A percentile compares a stretch with the other conserved stretches of the same genome.
Evolutionary conservation across 2,329 filamentous ascomycete genomes (phyloP).

Genomic region (Davidsoniella eucalypti): DNA sequence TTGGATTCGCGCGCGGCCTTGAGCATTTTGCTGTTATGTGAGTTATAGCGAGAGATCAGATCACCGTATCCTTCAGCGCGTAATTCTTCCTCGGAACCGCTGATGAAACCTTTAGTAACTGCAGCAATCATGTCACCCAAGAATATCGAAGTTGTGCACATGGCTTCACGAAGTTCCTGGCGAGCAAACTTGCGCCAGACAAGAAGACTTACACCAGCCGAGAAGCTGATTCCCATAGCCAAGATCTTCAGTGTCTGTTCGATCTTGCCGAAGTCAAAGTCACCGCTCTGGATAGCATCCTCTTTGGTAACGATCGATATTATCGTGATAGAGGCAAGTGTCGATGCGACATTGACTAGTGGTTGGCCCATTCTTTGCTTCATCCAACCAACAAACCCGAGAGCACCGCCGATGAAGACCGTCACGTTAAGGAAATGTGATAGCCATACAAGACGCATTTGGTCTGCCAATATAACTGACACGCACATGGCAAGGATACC

Average conservation of each 20-base stretch:
- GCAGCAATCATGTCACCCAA: conserved; percentile 67
- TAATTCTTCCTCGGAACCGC: conserved; percentile 65
- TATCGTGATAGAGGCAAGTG: conserved; percentile 70
- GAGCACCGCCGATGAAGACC: conserved; percentile 68
- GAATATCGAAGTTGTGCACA: conserved; percentile 47
- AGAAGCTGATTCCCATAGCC: conserved; percentile 56
- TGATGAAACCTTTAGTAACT: conserved; percentile 71
- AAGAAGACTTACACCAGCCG: conserved; percentile 58
- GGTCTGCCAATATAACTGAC: conserved; percentile 58
- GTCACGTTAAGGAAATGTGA: conserved; percentile 68
- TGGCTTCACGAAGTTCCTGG: conserved; percentile 52
- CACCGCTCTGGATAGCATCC: conserved; percentile 66
- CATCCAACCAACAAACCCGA: conserved; percentile 78
- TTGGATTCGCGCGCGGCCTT: conserved; percentile 73
- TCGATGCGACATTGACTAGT: conserved; percentile 70
- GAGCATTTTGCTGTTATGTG: conserved; percentile 39
- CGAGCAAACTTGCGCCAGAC: conserved; percentile 68
- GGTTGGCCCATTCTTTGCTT: conserved; percentile 67
- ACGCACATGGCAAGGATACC: conserved; percentile 79
- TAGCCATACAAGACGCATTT: conserved; percentile 47
- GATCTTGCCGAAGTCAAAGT: conserved; percentile 69
- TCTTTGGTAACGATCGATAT: conserved; percentile 88
- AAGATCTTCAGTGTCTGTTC: conserved; percentile 71
- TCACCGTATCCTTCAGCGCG: conserved; percentile 42
- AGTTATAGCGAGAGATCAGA: conserved; percentile 11